Evolutionary conservation across 768 basidiomycete genomes (phyloP).

Genomic region (Flagelloscypha sp.): DNA sequence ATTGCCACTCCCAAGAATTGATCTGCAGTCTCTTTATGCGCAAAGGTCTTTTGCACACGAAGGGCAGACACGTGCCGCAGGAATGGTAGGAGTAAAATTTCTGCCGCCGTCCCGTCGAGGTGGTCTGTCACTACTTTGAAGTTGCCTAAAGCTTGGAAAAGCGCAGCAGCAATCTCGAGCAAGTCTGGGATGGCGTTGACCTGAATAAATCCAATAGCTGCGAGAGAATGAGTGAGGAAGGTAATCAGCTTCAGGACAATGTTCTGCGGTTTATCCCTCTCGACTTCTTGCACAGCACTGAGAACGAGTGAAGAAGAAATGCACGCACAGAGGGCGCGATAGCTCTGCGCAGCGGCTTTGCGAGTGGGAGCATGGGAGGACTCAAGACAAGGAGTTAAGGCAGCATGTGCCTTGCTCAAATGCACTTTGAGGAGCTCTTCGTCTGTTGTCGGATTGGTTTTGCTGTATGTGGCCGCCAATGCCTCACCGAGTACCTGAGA

Average conservation of each 20-base stretch:
- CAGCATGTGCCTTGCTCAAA: no score
- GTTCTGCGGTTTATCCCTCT: no score
- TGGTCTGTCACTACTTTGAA: no score
- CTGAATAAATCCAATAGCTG: no score
- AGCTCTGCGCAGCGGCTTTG: conserved; percentile 54
- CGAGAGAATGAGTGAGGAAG: no score
- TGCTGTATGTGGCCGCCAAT: conserved; percentile 58
- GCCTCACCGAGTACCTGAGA: conserved; percentile 64
- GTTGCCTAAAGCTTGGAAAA: no score
- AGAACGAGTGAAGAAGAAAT: no score
- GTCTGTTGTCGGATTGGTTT: conserved; percentile 39
- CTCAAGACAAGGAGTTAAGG: conserved; percentile 77
- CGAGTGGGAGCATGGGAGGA: conserved; percentile 53
- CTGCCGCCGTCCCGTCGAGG: conserved; percentile 69
- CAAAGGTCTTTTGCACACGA: conserved; percentile 73
- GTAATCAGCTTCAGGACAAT: no score
- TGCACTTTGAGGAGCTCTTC: no score
- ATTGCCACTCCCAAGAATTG: conserved; percentile 71
- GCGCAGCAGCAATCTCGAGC: no score
- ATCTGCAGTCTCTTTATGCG: conserved; percentile 86
- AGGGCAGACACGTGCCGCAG: conserved; percentile 67
- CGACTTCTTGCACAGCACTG: no score
- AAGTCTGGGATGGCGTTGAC: no score
- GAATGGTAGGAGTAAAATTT: conserved; percentile 59
- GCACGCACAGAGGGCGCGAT: conserved; percentile 52